Evolutionary conservation across 106 monocot genomes (phyloP), one percentile per base, ranked within the genome.

Genomic region (Cymbidium sinense): DNA sequence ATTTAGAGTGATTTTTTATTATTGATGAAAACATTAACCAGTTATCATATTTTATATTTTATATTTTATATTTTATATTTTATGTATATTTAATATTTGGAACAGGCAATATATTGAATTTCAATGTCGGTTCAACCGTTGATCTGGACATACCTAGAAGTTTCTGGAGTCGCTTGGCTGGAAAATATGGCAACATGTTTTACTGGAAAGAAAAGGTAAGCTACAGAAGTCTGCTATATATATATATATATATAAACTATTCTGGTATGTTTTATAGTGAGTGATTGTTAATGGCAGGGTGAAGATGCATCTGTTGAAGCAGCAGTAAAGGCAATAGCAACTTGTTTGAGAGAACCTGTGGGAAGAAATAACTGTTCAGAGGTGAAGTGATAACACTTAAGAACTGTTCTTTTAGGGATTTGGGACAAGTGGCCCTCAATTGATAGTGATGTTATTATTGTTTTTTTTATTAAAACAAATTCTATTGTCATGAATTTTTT

Each of bases 121-220:
- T 93, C 85, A 94, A 93, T 84, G 89, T 93, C 71, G 96, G 96
- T 54, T 77, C 84, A n/a, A 50, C 86, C 1, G 85, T 96, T 78
- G 96, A 96, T 78, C 72, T 94, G 36, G 91, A 90, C 28, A 81
- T 96, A 43, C 96, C 96, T 58, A 80, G 87, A 74, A 96, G 83
- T 50, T 96, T 96, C 43, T 96, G 93, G 96, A 93, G 87, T 77
- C 93, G 93, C 21, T 65, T 96, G 36, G 81, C 91, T 33, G 96
- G 93, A 77, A 96, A 96, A 70, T 93, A 93, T 54, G 93, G 96
- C 20, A 96, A 96, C 75, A 90, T 96, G 89, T 96, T 96, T 77
- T 94, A 91, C 50, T 96, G 93, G 96, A 96, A 90, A 91, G 93
- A 96, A 76, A 91, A 94, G 91, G 93, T 96, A 21, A 50, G 61